Evolutionary conservation across 164 flowering plant species (phyloP).

Genomic region (Chloranthus sessilifolius): DNA sequence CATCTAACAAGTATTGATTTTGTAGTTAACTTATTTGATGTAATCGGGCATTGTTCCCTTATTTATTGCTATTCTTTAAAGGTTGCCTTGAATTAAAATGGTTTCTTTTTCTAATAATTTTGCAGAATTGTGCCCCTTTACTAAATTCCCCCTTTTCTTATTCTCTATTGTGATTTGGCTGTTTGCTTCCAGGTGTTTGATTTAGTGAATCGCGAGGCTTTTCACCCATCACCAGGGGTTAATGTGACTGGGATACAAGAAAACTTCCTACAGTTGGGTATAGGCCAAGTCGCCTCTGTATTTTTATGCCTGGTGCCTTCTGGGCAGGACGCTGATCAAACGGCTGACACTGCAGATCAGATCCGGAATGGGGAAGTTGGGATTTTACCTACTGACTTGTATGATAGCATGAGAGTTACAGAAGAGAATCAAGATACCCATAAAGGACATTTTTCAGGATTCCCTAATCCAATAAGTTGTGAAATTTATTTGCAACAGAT

Average conservation of each 20-base stretch:
- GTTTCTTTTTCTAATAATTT: no score
- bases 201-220: constrained; percentile 86
- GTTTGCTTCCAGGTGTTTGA: constrained; percentile 73
- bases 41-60: no score
- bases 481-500: constrained; percentile 83
- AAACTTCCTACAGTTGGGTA: constrained; percentile 60
- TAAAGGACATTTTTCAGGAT: constrained; percentile 18
- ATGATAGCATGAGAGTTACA: constrained; percentile 24
- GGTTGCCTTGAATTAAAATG: no score
- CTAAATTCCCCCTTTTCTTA: no score
- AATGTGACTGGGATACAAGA: constrained; percentile 80
- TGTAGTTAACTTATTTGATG: no score
- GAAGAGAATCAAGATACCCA: constrained; percentile 28
- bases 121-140: no score
- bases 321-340: constrained; percentile 32
- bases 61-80: no score
- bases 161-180: no score
- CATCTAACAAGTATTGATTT: no score
- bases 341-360: constrained; percentile 16
- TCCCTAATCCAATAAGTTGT: constrained; percentile 49
- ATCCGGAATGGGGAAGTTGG: constrained; percentile 32
- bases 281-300: constrained; percentile 67
- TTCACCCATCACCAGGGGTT: constrained; percentile 51
- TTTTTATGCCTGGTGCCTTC: constrained; percentile 59
- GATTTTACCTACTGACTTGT: constrained; percentile 32